phyloP scores from a whole-genome alignment of 2,329 filamentous ascomycete genomes.

The Gnomoniopsis sp. region DNA sequence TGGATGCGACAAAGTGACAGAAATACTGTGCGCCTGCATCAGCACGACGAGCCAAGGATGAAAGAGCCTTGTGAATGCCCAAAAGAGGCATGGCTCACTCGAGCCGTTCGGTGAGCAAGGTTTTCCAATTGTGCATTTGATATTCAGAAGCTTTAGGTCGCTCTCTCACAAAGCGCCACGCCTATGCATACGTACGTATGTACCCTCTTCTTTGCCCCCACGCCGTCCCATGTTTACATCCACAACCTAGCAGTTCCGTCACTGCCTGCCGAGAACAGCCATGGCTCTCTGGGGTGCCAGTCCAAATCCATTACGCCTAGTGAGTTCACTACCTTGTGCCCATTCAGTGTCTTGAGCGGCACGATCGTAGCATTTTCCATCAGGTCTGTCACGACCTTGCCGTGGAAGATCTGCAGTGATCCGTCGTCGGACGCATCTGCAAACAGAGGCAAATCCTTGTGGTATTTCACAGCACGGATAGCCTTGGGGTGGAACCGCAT shows the following conservation, averaged over 20 bases:
- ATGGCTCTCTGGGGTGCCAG: conserved; percentile 93
- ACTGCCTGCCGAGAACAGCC: conserved; percentile 90
- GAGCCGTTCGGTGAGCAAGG: conserved; percentile 1
- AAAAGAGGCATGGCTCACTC: neutral
- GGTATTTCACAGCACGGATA: conserved; percentile 84
- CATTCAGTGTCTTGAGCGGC: conserved; percentile 87
- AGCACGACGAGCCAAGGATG: neutral
- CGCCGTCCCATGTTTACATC: conserved; percentile 47
- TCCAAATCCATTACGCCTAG: conserved; percentile 91
- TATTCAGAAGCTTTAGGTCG: conserved; percentile 12
- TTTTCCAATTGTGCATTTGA: conserved; percentile 5
- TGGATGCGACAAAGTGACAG: neutral
- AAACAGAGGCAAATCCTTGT: conserved; percentile 79
- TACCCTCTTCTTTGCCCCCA: neutral
- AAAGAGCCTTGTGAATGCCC: neutral
- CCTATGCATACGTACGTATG: conserved; percentile 11
- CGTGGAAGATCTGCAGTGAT: conserved; percentile 92
- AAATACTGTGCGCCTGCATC: neutral
- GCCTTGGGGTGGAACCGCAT: conserved; percentile 92
- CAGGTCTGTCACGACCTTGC: conserved; percentile 88
- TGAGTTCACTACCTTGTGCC: conserved; percentile 81
- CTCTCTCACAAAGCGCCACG: conserved; percentile 16
- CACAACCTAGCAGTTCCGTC: conserved; percentile 91
- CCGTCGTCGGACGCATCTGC: conserved; percentile 95
- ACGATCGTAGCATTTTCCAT: conserved; percentile 97